phyloP scores from a whole-genome alignment of 495 filamentous ascomycete genomes.

The Hapsidospora chrysogenum region DNA sequence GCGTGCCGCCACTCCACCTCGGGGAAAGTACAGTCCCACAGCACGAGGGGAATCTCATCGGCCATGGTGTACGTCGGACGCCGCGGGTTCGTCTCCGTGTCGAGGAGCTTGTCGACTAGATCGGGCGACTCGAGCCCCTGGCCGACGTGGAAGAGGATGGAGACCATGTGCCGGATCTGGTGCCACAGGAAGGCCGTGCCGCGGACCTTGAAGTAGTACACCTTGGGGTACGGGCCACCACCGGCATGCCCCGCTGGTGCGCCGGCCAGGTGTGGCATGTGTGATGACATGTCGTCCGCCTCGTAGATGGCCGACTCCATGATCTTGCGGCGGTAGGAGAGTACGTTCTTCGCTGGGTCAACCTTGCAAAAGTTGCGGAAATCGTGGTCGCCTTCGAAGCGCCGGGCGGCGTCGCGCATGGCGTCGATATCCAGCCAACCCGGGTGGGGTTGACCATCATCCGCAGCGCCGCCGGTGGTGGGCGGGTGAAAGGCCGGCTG shows the following conservation, averaged over 20 bases:
- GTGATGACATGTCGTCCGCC: constrained; percentile 31
- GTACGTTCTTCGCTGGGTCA: constrained; percentile 70
- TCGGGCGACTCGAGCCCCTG: constrained; percentile 70
- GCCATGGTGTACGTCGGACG: constrained; percentile 84
- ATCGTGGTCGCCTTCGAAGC: constrained; percentile 72
- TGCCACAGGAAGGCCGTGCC: constrained; percentile 97
- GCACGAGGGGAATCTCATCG: constrained; percentile 68
- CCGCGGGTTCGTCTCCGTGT: constrained; percentile 46
- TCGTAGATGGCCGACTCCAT: constrained; percentile 60
- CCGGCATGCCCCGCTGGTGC: not conserved
- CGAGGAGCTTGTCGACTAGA: constrained; percentile 54
- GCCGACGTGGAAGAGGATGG: constrained; percentile 76
- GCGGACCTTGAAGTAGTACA: constrained; percentile 74
- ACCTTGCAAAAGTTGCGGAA: constrained; percentile 95
- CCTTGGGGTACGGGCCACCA: constrained; percentile 29
- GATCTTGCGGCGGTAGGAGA: constrained; percentile 62
- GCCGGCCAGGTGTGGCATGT: constrained; percentile 20
- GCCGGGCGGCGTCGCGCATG: constrained; percentile 67
- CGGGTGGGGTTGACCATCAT: constrained; percentile 5
- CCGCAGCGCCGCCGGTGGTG: not conserved
- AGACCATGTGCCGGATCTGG: constrained; percentile 84
- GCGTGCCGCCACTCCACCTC: constrained; percentile 61
- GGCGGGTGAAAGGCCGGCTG: constrained; percentile 59
- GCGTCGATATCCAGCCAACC: constrained; percentile 61
- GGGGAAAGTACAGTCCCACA: constrained; percentile 84